Percentiles rank a stretch among this genome's conserved stretches.
These are phyloP conservation scores for Hemisphaericaspora nanyangensis DNA, from an alignment of 805 yeast genomes.

Conservation along the genomic window DNA sequence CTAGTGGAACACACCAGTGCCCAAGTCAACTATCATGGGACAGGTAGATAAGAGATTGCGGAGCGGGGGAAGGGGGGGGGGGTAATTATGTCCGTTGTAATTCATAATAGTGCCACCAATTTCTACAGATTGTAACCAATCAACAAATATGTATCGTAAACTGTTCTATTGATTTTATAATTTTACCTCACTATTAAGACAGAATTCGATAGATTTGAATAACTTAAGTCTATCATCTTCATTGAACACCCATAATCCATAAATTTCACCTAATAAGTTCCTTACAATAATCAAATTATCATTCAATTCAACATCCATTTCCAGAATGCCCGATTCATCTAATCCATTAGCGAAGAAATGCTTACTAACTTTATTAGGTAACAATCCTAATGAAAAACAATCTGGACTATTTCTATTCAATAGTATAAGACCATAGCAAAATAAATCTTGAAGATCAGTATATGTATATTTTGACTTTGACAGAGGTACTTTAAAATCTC, in stretches of 20 bases:
- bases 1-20: no score
- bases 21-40: no score
- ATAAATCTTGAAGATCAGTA: constrained; percentile 40
- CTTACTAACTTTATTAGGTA: constrained; percentile 49
- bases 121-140: no score
- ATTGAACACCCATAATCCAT: constrained; percentile 76
- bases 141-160: no score
- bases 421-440: constrained; percentile 67
- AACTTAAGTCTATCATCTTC: constrained; percentile 61
- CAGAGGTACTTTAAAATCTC: constrained; percentile 38
- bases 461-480: constrained; percentile 11
- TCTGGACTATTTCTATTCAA: constrained; percentile 65
- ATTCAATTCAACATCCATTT: constrained; percentile 63
- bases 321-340: constrained; percentile 28
- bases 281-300: constrained; percentile 69
- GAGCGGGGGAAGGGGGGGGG: no score
- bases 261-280: constrained; percentile 64
- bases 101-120: no score
- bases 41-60: no score
- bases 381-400: constrained; percentile 67
- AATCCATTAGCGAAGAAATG: constrained; percentile 39
- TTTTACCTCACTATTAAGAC: constrained; percentile 29
- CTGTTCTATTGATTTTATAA: no score
- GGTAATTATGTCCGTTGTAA: no score
- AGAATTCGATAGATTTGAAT: constrained; percentile 42